A percentile compares a stretch with the other conserved stretches of the same genome.
These are phyloP conservation scores for Acacia melanoxylon DNA, from an alignment of 306 rosid species.

Conservation along the genomic window DNA sequence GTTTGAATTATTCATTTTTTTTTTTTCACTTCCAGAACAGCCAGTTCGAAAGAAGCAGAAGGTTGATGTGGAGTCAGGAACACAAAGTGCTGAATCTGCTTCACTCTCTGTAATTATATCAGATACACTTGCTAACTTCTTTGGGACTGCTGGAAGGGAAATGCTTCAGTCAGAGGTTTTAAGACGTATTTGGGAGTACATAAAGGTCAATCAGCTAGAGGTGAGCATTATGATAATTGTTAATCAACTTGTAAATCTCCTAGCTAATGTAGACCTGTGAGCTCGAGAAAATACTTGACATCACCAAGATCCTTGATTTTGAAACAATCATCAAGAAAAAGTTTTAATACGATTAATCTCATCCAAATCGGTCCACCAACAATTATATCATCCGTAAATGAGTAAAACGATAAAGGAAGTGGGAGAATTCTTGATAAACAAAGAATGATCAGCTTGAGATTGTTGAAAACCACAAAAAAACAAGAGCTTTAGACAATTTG, in stretches of 20 bases:
- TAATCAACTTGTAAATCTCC: constrained; percentile 12
- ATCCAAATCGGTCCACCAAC: too few species aligned
- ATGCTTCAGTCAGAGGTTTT: constrained; percentile 83
- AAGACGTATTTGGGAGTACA: constrained; percentile 81
- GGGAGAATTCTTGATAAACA: too few species aligned
- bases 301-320: too few species aligned
- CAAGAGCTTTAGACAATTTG: too few species aligned
- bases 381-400: too few species aligned
- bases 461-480: too few species aligned
- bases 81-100: constrained; percentile 45
- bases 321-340: too few species aligned
- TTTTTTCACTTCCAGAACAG: constrained; percentile 56
- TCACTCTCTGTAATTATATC: constrained; percentile 63
- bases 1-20: constrained; percentile 39
- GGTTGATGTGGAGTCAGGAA: constrained; percentile 50
- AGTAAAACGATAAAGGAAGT: too few species aligned
- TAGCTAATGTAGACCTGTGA: neutral
- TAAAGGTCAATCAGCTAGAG: constrained; percentile 72
- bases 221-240: constrained; percentile 33
- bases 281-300: too few species aligned
- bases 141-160: constrained; percentile 69
- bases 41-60: constrained; percentile 64
- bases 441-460: too few species aligned
- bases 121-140: constrained; percentile 79
- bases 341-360: too few species aligned